phyloP scores from a whole-genome alignment of 139 green algal species.

The Chlamydomonas schloesseri region DNA sequence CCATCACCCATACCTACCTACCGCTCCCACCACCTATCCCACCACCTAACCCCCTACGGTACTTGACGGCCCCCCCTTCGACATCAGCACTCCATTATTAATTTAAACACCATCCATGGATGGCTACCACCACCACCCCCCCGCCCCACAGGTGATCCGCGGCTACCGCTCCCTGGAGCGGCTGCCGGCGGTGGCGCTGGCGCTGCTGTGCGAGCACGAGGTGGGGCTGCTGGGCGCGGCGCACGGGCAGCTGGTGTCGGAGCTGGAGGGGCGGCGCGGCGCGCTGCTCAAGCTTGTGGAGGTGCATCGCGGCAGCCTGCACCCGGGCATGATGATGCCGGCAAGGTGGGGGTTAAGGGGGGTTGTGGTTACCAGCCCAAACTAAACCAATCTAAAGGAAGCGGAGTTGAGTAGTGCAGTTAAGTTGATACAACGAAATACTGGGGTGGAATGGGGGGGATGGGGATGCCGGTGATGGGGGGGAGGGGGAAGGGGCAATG shows the following conservation, averaged over 20 bases:
- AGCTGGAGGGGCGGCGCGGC: not conserved
- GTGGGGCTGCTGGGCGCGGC: slow-evolving; percentile 23
- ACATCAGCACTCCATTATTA: too few species aligned
- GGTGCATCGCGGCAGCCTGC: slow-evolving; percentile 42
- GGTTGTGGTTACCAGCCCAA: too few species aligned
- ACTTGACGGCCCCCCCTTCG: too few species aligned
- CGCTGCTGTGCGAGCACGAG: slow-evolving; percentile 48
- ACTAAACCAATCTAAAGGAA: too few species aligned
- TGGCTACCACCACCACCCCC: too few species aligned
- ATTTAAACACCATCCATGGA: too few species aligned
- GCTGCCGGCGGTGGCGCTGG: slow-evolving; percentile 56
- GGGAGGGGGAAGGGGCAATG: too few species aligned
- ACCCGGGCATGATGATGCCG: slow-evolving; percentile 51
- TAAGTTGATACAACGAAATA: too few species aligned
- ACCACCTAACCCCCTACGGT: too few species aligned
- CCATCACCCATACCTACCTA: too few species aligned
- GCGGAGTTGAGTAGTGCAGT: not conserved
- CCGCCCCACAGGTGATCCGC: slow-evolving; percentile 64
- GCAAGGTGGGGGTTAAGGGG: not conserved
- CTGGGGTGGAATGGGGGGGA: not conserved
- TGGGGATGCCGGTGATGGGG: not conserved
- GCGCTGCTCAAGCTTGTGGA: slow-evolving; percentile 53
- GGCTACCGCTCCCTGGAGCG: slow-evolving; percentile 60
- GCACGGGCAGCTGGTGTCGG: slow-evolving; percentile 9
- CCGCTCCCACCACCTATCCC: too few species aligned